Evolutionary conservation across 257 asterid genomes (phyloP).

Genomic region (Salvia splendens): DNA sequence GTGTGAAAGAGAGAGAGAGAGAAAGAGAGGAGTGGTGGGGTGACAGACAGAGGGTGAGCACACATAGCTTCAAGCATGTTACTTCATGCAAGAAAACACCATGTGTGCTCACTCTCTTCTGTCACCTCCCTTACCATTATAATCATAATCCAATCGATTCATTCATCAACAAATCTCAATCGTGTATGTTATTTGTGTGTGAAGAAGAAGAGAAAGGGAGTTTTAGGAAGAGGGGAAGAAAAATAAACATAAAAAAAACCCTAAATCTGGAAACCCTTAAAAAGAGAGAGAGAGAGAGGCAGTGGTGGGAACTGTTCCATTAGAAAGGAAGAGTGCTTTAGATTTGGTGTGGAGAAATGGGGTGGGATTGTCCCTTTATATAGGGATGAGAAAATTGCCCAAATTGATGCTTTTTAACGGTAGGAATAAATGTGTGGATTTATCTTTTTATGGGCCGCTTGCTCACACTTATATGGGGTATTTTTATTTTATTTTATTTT

Average conservation of each 20-base stretch:
- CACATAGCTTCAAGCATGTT: slow-evolving; percentile 51
- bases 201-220: background rate
- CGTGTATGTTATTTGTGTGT: background rate
- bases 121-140: slow-evolving; percentile 50
- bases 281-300: background rate
- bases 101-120: slow-evolving; percentile 76
- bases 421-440: slow-evolving; percentile 39
- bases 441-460: slow-evolving; percentile 38
- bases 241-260: slow-evolving; percentile 22
- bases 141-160: background rate
- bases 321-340: slow-evolving; percentile 32
- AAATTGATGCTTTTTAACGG: slow-evolving; percentile 10
- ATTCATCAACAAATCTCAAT: background rate
- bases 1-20: background rate
- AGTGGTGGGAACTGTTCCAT: slow-evolving; percentile 40
- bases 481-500: background rate
- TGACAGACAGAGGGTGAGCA: slow-evolving; percentile 71
- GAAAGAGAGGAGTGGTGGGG: slow-evolving; percentile 29
- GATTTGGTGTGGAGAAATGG: slow-evolving; percentile 30
- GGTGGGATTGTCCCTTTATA: slow-evolving; percentile 37
- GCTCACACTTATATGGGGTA: background rate
- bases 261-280: slow-evolving; percentile 27
- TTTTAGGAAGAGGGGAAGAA: background rate
- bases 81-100: slow-evolving; percentile 52
- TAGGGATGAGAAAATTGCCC: background rate